These are phyloP conservation scores for Halophytophthora polymorphica DNA, from an alignment of 352 stramenopile species.

Conservation along the genomic window DNA sequence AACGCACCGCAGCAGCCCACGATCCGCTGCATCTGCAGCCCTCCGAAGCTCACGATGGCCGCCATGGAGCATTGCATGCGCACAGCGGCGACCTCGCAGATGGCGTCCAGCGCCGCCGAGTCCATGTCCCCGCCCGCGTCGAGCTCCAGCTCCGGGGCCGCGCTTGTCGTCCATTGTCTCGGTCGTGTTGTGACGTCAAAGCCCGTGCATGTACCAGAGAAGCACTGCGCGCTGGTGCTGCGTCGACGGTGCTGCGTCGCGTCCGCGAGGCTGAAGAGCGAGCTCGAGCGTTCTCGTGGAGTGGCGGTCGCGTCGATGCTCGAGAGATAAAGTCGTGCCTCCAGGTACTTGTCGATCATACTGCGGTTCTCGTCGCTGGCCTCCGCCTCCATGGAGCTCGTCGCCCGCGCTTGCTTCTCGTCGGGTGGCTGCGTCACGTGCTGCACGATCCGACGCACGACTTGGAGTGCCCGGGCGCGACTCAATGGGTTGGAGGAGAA, in stretches of 20 bases:
- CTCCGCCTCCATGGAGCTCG: conserved; percentile 19
- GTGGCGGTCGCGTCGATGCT: conserved; percentile 20
- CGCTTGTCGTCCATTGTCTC: conserved; percentile 17
- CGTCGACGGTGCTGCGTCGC: conserved; percentile 11
- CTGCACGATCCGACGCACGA: conserved; percentile 44
- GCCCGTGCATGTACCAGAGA: conserved; percentile 2
- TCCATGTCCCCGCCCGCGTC: conserved; percentile 30
- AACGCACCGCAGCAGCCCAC: conserved; percentile 32
- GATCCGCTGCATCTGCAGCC: conserved; percentile 23
- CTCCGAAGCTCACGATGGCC: conserved; percentile 39
- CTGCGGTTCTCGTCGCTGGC: conserved; percentile 19
- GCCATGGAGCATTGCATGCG: conserved; percentile 43
- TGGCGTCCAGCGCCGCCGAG: conserved; percentile 42
- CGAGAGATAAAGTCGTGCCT: conserved; percentile 36
- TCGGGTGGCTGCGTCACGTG: conserved; percentile 27
- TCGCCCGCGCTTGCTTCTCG: conserved; percentile 9
- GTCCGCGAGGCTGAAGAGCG: conserved; percentile 11
- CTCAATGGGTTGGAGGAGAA: conserved; percentile 53
- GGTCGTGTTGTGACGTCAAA: conserved; percentile 5
- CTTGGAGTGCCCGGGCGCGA: conserved; percentile 49
- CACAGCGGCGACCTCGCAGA: conserved; percentile 50
- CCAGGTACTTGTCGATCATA: conserved; percentile 55
- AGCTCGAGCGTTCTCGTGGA: conserved; percentile 6
- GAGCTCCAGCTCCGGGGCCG: conserved; percentile 24
- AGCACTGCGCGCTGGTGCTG: conserved; percentile 21